Evolutionary conservation across 768 basidiomycete genomes (phyloP).

Genomic region (Lactarius indigo): DNA sequence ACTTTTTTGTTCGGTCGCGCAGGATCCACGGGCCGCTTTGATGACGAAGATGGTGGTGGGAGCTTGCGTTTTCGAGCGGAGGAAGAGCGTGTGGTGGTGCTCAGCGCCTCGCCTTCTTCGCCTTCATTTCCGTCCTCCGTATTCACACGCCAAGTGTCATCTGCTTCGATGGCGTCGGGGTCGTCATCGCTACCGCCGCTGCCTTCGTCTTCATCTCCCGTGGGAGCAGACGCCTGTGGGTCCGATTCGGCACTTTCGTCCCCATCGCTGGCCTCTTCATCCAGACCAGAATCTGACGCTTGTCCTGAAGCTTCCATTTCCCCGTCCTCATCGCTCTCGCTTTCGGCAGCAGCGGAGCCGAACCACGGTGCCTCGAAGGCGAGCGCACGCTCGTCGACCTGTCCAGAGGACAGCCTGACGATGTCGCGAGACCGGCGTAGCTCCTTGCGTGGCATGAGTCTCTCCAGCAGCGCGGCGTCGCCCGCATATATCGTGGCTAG

Average conservation of each 20-base stretch:
- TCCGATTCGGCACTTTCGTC: background rate
- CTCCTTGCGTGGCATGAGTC: conserved; percentile 57
- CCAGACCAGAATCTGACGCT: conserved; percentile 34
- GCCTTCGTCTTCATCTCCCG: conserved; percentile 36
- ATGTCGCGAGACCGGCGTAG: conserved; percentile 48
- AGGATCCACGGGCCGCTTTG: conserved; percentile 6
- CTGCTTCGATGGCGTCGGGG: conserved; percentile 34
- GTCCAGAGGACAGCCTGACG: conserved; percentile 48
- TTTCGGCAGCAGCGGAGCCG: conserved; percentile 27
- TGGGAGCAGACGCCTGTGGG: background rate
- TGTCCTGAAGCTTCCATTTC: conserved; percentile 34
- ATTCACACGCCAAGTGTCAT: conserved; percentile 31
- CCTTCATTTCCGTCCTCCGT: background rate
- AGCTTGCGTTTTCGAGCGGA: conserved; percentile 35
- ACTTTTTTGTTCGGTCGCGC: conserved; percentile 35
- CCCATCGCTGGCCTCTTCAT: conserved; percentile 26
- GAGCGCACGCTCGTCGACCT: conserved; percentile 40
- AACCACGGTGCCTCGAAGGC: conserved; percentile 39
- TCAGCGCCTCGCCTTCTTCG: conserved; percentile 36
- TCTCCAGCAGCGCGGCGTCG: conserved; percentile 50
- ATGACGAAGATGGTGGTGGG: background rate
- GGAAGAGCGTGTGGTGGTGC: background rate
- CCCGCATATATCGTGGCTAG: conserved; percentile 38
- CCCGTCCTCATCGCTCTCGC: conserved; percentile 31
- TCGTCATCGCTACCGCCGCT: conserved; percentile 39